Evolutionary conservation across 1,139 yeast genomes (phyloP).

Genomic region (Pichia sp.): DNA sequence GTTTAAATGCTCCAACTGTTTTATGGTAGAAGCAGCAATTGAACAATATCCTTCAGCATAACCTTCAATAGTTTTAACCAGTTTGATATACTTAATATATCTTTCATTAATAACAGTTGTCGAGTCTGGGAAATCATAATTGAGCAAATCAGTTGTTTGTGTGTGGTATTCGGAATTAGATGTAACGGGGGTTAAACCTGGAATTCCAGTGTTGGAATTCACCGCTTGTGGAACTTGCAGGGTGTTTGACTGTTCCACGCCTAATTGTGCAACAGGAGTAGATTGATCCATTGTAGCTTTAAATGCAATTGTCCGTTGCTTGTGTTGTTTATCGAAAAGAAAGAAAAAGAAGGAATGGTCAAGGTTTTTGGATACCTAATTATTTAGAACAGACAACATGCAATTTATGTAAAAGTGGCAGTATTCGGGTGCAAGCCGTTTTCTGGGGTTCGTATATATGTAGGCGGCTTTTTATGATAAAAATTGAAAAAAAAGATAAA

Average conservation of each 20-base stretch:
- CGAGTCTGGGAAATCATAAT: conserved; percentile 22
- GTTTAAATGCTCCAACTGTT: conserved; percentile 23
- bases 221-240: background rate
- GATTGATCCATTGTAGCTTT: background rate
- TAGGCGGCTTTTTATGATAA: too few species aligned
- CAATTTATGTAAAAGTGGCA: too few species aligned
- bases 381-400: too few species aligned
- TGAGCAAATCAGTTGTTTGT: conserved; percentile 12
- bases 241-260: background rate
- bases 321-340: too few species aligned
- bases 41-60: conserved; percentile 23
- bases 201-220: background rate
- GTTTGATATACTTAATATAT: conserved; percentile 28
- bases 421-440: too few species aligned
- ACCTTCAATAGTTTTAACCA: conserved; percentile 20
- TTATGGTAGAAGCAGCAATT: conserved; percentile 19
- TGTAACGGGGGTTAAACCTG: background rate
- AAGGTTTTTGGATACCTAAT: too few species aligned
- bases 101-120: conserved; percentile 25
- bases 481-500: too few species aligned
- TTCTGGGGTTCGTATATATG: too few species aligned
- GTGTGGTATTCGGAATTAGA: background rate
- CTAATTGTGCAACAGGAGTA: too few species aligned
- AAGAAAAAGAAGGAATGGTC: too few species aligned
- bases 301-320: too few species aligned